A percentile compares a stretch with the other conserved stretches of the same genome.
These are phyloP conservation scores for Ocimum tenuiflorum DNA, from an alignment of 257 asterid genomes.

Conservation along the genomic window DNA sequence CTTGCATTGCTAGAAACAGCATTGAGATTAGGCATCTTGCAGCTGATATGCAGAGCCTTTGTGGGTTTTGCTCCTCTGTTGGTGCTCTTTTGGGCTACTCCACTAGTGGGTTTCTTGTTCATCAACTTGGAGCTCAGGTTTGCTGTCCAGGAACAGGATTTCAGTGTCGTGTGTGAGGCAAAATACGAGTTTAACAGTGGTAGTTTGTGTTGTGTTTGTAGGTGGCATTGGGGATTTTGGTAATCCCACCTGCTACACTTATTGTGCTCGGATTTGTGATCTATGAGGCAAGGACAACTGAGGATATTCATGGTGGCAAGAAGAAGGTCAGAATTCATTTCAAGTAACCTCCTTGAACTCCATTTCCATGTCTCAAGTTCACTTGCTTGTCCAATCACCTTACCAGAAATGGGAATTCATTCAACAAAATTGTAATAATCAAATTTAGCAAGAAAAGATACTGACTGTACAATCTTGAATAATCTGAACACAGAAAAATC, in stretches of 20 bases:
- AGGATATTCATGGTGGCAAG: constrained; percentile 18
- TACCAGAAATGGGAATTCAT: too few relatives aligned
- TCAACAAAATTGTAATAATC: neutral
- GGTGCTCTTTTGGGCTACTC: constrained; percentile 69
- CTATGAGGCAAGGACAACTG: constrained; percentile 25
- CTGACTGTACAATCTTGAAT: too few relatives aligned
- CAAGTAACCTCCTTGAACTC: neutral
- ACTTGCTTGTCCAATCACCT: too few relatives aligned
- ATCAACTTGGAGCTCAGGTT: constrained; percentile 58
- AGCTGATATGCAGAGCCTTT: constrained; percentile 61
- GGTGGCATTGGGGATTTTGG: constrained; percentile 39
- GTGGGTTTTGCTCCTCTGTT: constrained; percentile 44
- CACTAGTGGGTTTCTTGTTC: constrained; percentile 59
- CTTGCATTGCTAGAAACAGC: constrained; percentile 57
- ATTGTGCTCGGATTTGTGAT: constrained; percentile 37
- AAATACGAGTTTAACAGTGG: too few relatives aligned
- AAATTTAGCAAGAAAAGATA: neutral
- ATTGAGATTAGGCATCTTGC: constrained; percentile 49
- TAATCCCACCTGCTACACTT: constrained; percentile 29
- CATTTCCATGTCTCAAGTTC: neutral
- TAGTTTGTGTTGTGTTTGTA: neutral
- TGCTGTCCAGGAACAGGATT: neutral
- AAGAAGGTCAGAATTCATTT: constrained; percentile 21
- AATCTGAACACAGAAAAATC: too few relatives aligned
- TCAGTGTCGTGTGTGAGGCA: neutral